Percentiles rank a stretch among this genome's conserved stretches.
phyloP scores from a whole-genome alignment of 192 early-diverging fungal species.

The Coemansia sp. region DNA sequence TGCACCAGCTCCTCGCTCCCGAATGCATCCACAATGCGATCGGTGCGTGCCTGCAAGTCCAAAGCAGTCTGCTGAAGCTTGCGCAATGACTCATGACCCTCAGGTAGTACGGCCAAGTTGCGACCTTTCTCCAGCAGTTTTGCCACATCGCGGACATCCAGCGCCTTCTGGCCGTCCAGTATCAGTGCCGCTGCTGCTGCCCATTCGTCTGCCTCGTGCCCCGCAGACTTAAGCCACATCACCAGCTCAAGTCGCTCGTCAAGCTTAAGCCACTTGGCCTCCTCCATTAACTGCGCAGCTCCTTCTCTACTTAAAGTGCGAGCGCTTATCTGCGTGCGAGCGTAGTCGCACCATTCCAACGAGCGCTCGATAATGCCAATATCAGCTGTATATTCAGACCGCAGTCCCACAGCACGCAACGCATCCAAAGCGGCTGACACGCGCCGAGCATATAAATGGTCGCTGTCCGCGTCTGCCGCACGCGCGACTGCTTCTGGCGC shows the following conservation, averaged over 20 bases:
- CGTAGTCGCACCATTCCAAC: slow-evolving; percentile 15
- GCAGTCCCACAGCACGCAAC: slow-evolving; percentile 14
- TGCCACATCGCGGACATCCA: slow-evolving; percentile 26
- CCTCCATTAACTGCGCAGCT: slow-evolving; percentile 9
- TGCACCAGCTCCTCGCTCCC: slow-evolving; percentile 26
- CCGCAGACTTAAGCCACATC: slow-evolving; percentile 6
- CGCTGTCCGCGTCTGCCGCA: slow-evolving; percentile 7
- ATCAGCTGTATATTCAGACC: slow-evolving; percentile 3
- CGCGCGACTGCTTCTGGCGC: slow-evolving; percentile 4
- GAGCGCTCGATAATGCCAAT: slow-evolving; percentile 5
- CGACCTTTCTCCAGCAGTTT: slow-evolving; percentile 46
- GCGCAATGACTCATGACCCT: slow-evolving; percentile 16
- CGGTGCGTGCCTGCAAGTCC: slow-evolving; percentile 35
- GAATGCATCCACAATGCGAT: slow-evolving; percentile 20
- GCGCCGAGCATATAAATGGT: slow-evolving; percentile 6
- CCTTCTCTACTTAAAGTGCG: slow-evolving; percentile 8
- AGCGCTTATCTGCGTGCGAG: slow-evolving; percentile 7
- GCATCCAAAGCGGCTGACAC: not conserved
- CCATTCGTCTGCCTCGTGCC: slow-evolving; percentile 19
- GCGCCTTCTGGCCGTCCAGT: slow-evolving; percentile 3
- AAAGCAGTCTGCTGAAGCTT: slow-evolving; percentile 32
- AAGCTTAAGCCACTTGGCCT: slow-evolving; percentile 12
- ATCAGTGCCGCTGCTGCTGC: slow-evolving; percentile 9
- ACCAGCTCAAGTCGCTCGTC: slow-evolving; percentile 7
- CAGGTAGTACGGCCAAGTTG: slow-evolving; percentile 24